phyloP scores from a whole-genome alignment of 495 filamentous ascomycete genomes.

The Neurospora hispaniola region DNA sequence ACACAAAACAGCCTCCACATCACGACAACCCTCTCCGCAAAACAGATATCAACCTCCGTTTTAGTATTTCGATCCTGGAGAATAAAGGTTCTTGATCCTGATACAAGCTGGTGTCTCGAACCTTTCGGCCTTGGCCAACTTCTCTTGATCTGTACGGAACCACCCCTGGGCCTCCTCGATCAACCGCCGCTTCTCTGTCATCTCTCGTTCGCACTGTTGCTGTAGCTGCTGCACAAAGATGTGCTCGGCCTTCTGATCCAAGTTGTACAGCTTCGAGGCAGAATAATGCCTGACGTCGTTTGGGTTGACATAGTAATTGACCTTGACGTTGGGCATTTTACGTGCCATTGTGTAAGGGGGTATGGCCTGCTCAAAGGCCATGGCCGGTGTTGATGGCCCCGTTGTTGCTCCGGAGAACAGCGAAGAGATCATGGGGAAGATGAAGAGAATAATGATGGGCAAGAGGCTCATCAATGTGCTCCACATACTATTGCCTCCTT shows the following conservation, averaged over 20 bases:
- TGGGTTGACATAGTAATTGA: constrained; percentile 81
- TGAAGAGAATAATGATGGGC: constrained; percentile 78
- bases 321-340: constrained; percentile 54
- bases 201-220: constrained; percentile 63
- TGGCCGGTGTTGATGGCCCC: constrained; percentile 49
- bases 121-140: constrained; percentile 46
- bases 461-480: constrained; percentile 56
- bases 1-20: neutral
- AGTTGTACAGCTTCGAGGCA: constrained; percentile 50
- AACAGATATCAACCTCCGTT: neutral
- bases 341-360: constrained; percentile 64
- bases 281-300: constrained; percentile 60
- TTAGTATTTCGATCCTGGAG: neutral
- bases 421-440: constrained; percentile 76
- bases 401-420: constrained; percentile 55
- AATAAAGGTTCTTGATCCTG: constrained; percentile 21
- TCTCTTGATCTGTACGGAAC: constrained; percentile 70
- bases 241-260: constrained; percentile 69
- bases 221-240: constrained; percentile 55
- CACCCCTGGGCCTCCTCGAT: constrained; percentile 77
- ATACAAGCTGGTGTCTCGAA: constrained; percentile 31
- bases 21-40: neutral
- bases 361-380: constrained; percentile 56
- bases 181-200: constrained; percentile 48
- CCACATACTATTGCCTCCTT: constrained; percentile 32